These are phyloP conservation scores for Coccomyxa sp. DNA, from an alignment of 139 green algal species.

Conservation along the genomic window DNA sequence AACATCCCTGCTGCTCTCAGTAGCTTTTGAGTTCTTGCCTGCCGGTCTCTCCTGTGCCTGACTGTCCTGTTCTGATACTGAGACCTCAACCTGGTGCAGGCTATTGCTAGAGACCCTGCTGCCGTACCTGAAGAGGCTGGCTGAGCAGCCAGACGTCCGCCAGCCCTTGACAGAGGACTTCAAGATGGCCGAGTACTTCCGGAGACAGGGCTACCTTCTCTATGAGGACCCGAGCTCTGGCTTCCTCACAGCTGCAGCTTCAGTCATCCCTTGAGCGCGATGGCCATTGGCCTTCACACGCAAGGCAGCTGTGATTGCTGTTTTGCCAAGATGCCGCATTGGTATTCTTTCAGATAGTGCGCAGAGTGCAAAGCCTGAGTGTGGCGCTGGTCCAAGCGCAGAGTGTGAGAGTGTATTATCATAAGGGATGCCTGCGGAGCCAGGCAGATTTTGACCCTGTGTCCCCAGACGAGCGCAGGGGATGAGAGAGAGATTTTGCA, in stretches of 20 bases:
- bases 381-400: too few relatives aligned
- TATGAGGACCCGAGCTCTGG: background rate
- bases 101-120: constrained; percentile 49
- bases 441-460: too few relatives aligned
- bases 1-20: too few relatives aligned
- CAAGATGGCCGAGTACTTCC: constrained; percentile 37
- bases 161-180: constrained; percentile 36
- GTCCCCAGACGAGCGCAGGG: too few relatives aligned
- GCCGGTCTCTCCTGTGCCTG: background rate
- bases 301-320: too few relatives aligned
- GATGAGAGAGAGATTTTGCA: too few relatives aligned
- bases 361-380: too few relatives aligned
- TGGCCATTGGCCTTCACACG: too few relatives aligned
- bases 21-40: background rate
- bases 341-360: too few relatives aligned
- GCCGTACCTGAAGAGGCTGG: constrained; percentile 52
- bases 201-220: background rate
- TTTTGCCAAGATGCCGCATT: too few relatives aligned
- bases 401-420: too few relatives aligned
- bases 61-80: background rate
- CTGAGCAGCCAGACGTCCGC: constrained; percentile 38
- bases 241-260: background rate
- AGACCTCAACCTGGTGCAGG: background rate
- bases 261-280: background rate
- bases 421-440: too few relatives aligned